Evolutionary conservation across 768 basidiomycete species (phyloP).

Genomic region (Mycena pura): DNA sequence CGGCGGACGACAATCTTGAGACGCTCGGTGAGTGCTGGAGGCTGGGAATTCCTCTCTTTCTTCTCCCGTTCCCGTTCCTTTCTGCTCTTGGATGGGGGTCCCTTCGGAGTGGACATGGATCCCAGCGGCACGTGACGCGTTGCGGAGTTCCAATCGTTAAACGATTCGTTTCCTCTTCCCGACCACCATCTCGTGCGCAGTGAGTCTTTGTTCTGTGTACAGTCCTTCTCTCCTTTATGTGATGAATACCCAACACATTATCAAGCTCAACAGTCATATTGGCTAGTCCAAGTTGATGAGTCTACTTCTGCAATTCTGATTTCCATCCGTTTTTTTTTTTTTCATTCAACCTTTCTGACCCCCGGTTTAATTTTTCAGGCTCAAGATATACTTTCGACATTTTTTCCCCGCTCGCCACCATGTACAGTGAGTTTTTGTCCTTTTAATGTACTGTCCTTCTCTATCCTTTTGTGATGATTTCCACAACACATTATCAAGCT

Average conservation of each 20-base stretch:
- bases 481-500: conserved; percentile 68
- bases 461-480: conserved; percentile 52
- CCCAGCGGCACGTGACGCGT: background rate
- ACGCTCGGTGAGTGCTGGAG: conserved; percentile 52
- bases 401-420: conserved; percentile 6
- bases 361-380: background rate
- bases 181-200: conserved; percentile 9
- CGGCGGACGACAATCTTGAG: conserved; percentile 89
- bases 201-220: background rate
- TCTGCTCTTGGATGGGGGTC: conserved; percentile 38
- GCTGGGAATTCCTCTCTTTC: conserved; percentile 37
- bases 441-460: background rate
- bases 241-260: conserved; percentile 65
- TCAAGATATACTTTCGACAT: background rate
- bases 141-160: conserved; percentile 28
- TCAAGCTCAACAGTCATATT: conserved; percentile 74
- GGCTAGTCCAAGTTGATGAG: conserved; percentile 53
- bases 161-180: background rate
- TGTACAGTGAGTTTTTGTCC: background rate
- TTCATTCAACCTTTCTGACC: conserved; percentile 10
- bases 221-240: conserved; percentile 24
- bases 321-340: conserved; percentile 19
- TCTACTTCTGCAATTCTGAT: conserved; percentile 68
- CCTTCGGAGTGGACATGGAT: conserved; percentile 20
- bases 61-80: conserved; percentile 46